A percentile compares a stretch with the other conserved stretches of the same genome.
These are phyloP conservation scores for Candida koratica DNA, from an alignment of 805 yeast genomes.

Conservation along the genomic window DNA sequence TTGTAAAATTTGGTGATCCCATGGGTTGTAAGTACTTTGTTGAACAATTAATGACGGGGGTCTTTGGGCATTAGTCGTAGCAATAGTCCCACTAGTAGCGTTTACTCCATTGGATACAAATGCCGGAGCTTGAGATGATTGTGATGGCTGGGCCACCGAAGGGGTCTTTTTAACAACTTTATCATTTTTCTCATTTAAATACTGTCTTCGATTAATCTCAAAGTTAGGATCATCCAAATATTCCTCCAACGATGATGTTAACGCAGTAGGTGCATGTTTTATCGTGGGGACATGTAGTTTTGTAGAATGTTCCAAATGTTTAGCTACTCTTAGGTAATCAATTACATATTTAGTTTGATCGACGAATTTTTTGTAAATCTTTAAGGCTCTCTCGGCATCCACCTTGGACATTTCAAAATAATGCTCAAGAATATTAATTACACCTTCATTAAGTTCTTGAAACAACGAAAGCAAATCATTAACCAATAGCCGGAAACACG, in stretches of 20 bases:
- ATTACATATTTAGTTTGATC: constrained; percentile 84
- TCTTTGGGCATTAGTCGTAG: constrained; percentile 14
- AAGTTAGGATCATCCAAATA: constrained; percentile 84
- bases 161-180: constrained; percentile 17
- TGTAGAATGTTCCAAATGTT: constrained; percentile 80
- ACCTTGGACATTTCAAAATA: constrained; percentile 85
- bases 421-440: constrained; percentile 87
- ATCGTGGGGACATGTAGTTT: constrained; percentile 92
- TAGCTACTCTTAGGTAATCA: constrained; percentile 82
- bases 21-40: constrained; percentile 39
- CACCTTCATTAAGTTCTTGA: constrained; percentile 92
- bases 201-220: constrained; percentile 74
- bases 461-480: constrained; percentile 82
- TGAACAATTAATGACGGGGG: constrained; percentile 30
- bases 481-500: constrained; percentile 85
- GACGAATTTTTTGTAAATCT: constrained; percentile 80
- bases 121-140: no score
- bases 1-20: constrained; percentile 24
- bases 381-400: constrained; percentile 85
- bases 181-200: constrained; percentile 60
- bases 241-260: constrained; percentile 81
- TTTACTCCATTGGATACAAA: neutral
- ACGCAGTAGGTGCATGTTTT: constrained; percentile 94
- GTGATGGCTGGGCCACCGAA: constrained; percentile 14
- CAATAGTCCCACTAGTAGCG: neutral